Conservation (phyloP, 2,329 filamentous ascomycete genomes). For the Neurospora sp. region DNA sequence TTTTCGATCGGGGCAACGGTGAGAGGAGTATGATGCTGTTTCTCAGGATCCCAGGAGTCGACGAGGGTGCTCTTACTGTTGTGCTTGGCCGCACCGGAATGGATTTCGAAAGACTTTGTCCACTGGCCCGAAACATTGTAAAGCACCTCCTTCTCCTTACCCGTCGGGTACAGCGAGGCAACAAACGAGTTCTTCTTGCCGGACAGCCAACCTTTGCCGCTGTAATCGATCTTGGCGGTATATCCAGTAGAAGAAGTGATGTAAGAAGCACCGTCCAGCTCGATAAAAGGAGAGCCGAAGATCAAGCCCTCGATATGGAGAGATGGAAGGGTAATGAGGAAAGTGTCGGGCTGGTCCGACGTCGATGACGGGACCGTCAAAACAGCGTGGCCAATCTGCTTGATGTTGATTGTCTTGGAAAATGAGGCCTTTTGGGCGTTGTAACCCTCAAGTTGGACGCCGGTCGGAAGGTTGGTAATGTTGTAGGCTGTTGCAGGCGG, state of each 20-base stretch:
- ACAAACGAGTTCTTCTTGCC: conserved; percentile 91
- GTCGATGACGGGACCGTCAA: conserved; percentile 52
- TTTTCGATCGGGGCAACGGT: conserved; percentile 60
- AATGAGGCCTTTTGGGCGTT: conserved; percentile 97
- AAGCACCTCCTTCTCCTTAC: conserved; percentile 60
- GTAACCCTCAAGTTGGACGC: conserved; percentile 73
- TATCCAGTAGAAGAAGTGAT: conserved; percentile 83
- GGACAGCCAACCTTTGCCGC: conserved; percentile 85
- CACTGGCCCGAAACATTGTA: conserved; percentile 87
- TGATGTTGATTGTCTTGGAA: conserved; percentile 85
- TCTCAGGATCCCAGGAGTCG: conserved; percentile 50
- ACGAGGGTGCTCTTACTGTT: conserved; percentile 38
- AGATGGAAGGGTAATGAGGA: conserved; percentile 82
- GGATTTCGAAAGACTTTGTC: conserved; percentile 74
- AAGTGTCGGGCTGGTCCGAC: conserved; percentile 47
- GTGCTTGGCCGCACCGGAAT: conserved; percentile 48
- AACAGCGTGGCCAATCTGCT: conserved; percentile 84
- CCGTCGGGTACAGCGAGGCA: conserved; percentile 61
- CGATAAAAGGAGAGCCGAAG: conserved; percentile 77
- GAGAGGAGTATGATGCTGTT: conserved; percentile 53
- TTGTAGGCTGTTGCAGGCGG: conserved; percentile 91
- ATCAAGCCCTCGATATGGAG: conserved; percentile 93
- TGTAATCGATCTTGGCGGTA: conserved; percentile 84
- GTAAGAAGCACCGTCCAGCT: conserved; percentile 75
- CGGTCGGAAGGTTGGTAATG: conserved; percentile 78